Conservation (phyloP, 2,329 filamentous ascomycete species). For the Lachnellula cervina region DNA sequence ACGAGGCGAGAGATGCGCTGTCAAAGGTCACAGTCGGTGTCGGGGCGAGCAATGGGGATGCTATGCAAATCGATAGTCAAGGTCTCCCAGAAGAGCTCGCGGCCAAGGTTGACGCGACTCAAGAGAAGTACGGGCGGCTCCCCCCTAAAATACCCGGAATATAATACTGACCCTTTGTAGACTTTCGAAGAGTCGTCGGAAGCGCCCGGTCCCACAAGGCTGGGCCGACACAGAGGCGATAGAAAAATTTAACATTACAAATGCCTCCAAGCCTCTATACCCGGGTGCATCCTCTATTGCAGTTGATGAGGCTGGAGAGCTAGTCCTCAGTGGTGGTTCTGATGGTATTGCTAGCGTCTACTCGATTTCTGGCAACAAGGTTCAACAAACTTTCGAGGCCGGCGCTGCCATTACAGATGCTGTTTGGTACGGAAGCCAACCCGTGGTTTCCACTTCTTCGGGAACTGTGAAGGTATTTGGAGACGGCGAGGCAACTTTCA, state of each 20-base stretch:
- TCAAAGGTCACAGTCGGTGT: constrained; percentile 75
- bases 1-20: constrained; percentile 85
- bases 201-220: constrained; percentile 76
- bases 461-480: constrained; percentile 71
- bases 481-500: constrained; percentile 63
- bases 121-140: constrained; percentile 60
- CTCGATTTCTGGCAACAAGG: constrained; percentile 69
- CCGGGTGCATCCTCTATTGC: constrained; percentile 54
- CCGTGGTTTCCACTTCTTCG: constrained; percentile 29
- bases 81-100: constrained; percentile 67
- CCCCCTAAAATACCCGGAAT: not conserved
- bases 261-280: constrained; percentile 53
- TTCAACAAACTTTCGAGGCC: constrained; percentile 41
- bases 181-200: constrained; percentile 82
- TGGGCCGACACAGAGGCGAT: constrained; percentile 79
- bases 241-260: constrained; percentile 49
- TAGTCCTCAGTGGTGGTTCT: constrained; percentile 58
- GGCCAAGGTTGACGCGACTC: constrained; percentile 72
- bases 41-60: constrained; percentile 60
- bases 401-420: constrained; percentile 53
- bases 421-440: constrained; percentile 39
- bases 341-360: constrained; percentile 68
- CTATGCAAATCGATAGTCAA: constrained; percentile 87
- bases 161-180: constrained; percentile 40
- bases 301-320: constrained; percentile 52